These are phyloP conservation scores for Arxiozyma telluris DNA, from an alignment of 1,139 yeast species.

Conservation along the genomic window DNA sequence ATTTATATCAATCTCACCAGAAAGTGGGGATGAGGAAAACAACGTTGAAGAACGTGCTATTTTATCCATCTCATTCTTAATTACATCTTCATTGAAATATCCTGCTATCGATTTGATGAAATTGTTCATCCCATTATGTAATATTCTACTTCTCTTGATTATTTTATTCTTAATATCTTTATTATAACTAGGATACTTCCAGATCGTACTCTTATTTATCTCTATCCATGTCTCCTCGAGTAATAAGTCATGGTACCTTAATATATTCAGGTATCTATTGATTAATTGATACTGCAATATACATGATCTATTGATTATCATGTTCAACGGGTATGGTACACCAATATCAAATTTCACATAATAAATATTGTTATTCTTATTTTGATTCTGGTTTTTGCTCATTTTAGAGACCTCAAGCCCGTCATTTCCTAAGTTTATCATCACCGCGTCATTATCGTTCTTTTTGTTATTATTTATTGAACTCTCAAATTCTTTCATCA, in stretches of 20 bases:
- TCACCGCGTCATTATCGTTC: background rate
- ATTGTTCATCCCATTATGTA: conserved; percentile 27
- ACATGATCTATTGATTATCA: conserved; percentile 61
- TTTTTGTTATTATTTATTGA: background rate
- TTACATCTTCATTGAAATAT: conserved; percentile 23
- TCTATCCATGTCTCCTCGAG: conserved; percentile 69
- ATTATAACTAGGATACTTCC: conserved; percentile 45
- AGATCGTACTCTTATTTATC: conserved; percentile 53
- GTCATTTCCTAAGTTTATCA: too few species aligned
- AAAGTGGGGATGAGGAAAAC: background rate
- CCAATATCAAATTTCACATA: conserved; percentile 57
- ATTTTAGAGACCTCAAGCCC: too few species aligned
- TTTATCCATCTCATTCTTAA: conserved; percentile 15
- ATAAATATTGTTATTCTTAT: conserved; percentile 39
- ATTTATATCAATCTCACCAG: background rate
- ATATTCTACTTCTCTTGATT: conserved; percentile 15
- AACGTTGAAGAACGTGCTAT: background rate
- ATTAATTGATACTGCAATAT: conserved; percentile 72
- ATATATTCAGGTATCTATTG: conserved; percentile 59
- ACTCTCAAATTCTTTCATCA: conserved; percentile 6
- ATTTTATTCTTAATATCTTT: conserved; percentile 11
- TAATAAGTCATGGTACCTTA: conserved; percentile 53
- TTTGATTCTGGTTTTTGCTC: too few species aligned
- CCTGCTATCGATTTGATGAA: conserved; percentile 22
- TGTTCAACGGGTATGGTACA: conserved; percentile 80